Evolutionary conservation across 1,284 basidiomycete species (phyloP).

Genomic region (Marasmius tenuissimus): DNA sequence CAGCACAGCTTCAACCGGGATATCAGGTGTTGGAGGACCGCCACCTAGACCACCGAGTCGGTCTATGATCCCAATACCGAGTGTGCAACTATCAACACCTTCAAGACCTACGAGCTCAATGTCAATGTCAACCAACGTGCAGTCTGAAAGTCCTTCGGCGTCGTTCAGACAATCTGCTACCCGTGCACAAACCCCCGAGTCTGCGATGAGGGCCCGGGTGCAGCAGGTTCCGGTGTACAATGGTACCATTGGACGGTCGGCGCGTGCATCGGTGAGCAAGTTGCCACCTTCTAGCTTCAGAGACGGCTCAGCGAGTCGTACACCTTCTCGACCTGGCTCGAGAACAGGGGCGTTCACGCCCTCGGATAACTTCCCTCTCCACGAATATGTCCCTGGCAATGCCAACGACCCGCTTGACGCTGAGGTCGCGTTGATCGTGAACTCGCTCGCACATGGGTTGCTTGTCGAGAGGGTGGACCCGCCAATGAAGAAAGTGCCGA

Average conservation of each 20-base stretch:
- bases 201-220: slow-evolving; percentile 52
- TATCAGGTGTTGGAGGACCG: slow-evolving; percentile 37
- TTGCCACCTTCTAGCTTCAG: slow-evolving; percentile 77
- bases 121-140: slow-evolving; percentile 51
- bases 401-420: slow-evolving; percentile 78
- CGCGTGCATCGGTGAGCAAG: slow-evolving; percentile 42
- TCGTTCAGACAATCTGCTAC: slow-evolving; percentile 46
- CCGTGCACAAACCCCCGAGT: slow-evolving; percentile 71
- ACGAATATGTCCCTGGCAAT: slow-evolving; percentile 71
- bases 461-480: slow-evolving; percentile 79
- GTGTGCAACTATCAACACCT: slow-evolving; percentile 64
- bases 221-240: slow-evolving; percentile 56
- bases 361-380: slow-evolving; percentile 48
- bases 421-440: slow-evolving; percentile 76
- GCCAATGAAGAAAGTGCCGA: slow-evolving; percentile 38
- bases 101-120: slow-evolving; percentile 71
- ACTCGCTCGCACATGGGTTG: slow-evolving; percentile 74
- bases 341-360: slow-evolving; percentile 64
- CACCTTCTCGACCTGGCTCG: slow-evolving; percentile 66
- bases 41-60: slow-evolving; percentile 76
- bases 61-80: slow-evolving; percentile 79
- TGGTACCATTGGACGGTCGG: slow-evolving; percentile 32
- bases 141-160: slow-evolving; percentile 53
- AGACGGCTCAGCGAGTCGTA: slow-evolving; percentile 51
- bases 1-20: slow-evolving; percentile 35